Percentiles rank a stretch among this genome's conserved stretches.
Evolutionary conservation across 73 alveolate species (phyloP).

Genomic region (Uronychia binucleata): DNA sequence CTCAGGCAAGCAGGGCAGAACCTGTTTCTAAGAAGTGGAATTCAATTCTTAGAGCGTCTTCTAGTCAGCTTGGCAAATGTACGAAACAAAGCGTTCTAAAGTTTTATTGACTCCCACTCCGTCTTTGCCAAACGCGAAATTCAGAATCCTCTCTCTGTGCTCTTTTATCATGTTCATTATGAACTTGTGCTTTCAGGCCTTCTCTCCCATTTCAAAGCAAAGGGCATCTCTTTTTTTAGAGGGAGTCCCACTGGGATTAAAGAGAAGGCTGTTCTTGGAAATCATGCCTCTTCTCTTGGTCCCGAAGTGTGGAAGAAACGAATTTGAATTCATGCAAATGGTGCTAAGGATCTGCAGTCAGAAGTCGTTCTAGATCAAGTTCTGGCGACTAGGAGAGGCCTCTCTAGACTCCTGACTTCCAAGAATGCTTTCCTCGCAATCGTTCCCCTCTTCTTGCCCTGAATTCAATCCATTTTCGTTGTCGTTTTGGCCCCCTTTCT

Average conservation of each 20-base stretch:
- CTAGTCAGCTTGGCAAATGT: background rate
- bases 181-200: background rate
- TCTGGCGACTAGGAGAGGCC: background rate
- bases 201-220: background rate
- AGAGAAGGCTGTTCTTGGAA: background rate
- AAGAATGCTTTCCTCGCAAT: too few relatives aligned
- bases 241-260: background rate
- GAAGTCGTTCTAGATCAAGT: background rate
- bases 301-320: background rate
- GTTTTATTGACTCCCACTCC: background rate
- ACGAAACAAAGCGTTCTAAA: background rate
- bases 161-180: background rate
- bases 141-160: background rate
- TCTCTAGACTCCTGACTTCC: too few relatives aligned
- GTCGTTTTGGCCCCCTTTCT: background rate
- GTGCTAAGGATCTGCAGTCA: background rate
- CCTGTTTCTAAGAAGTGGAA: too few relatives aligned
- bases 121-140: background rate
- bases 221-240: background rate
- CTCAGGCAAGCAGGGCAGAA: too few relatives aligned
- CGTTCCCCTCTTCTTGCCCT: constrained; percentile 1
- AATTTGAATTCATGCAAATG: background rate
- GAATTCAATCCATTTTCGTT: background rate
- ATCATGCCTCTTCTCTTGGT: background rate
- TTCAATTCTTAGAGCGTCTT: too few relatives aligned